Evolutionary conservation across 805 yeast species (phyloP).

Genomic region (Candida boidinii): DNA sequence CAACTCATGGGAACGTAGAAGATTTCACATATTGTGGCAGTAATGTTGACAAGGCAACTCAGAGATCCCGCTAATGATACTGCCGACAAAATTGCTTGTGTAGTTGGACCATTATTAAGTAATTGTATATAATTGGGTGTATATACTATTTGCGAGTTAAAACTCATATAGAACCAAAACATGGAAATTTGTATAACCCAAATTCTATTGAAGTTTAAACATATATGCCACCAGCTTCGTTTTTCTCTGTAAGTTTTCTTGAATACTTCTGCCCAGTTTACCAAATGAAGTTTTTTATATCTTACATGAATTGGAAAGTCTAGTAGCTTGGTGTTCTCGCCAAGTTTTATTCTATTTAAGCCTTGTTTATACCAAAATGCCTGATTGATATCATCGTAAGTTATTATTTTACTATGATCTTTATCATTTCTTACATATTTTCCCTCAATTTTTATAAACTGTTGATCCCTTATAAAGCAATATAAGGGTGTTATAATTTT

Average conservation of each 20-base stretch:
- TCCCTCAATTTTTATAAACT: conserved; percentile 45
- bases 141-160: conserved; percentile 41
- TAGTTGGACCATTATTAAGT: conserved; percentile 34
- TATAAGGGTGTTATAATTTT: conserved; percentile 41
- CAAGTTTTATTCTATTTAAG: conserved; percentile 23
- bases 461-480: conserved; percentile 59
- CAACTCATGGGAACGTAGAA: conserved; percentile 37
- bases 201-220: conserved; percentile 41
- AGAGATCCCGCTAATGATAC: conserved; percentile 38
- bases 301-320: conserved; percentile 23
- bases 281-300: conserved; percentile 21
- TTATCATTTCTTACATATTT: conserved; percentile 52
- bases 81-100: conserved; percentile 34
- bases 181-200: conserved; percentile 44
- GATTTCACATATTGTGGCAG: conserved; percentile 34
- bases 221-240: conserved; percentile 41
- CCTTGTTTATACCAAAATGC: conserved; percentile 39
- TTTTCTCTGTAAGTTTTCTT: conserved; percentile 39
- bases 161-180: conserved; percentile 45
- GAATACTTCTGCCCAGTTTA: conserved; percentile 34
- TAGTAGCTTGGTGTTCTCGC: conserved; percentile 24
- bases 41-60: conserved; percentile 32
- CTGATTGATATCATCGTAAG: conserved; percentile 50
- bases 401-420: conserved; percentile 56
- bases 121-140: conserved; percentile 32